Percentiles rank a stretch among this genome's conserved stretches.
Conservation (phyloP, 352 stramenopile species). For the Pythium sukuiense region DNA sequence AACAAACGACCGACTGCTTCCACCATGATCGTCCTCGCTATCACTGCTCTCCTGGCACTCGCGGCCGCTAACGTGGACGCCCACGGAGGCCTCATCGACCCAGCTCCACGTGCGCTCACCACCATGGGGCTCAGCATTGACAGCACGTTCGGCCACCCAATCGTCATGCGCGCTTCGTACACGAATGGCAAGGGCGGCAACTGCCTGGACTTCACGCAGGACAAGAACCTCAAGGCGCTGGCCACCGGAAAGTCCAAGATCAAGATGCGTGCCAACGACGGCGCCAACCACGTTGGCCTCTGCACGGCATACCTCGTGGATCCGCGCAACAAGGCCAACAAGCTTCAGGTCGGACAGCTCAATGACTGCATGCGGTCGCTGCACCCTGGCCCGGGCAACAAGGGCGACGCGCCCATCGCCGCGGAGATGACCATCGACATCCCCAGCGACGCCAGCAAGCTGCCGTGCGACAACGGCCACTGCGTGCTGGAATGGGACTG, state of each 20-base stretch:
- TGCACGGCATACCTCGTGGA: conserved; percentile 24
- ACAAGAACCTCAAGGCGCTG: conserved; percentile 22
- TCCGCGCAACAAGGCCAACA: conserved; percentile 23
- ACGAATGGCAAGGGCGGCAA: conserved; percentile 27
- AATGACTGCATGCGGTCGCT: conserved; percentile 30
- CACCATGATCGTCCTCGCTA: neutral
- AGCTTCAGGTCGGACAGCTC: conserved; percentile 23
- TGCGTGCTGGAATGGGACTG: conserved; percentile 27
- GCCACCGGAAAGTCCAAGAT: conserved; percentile 21
- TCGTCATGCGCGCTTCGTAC: conserved; percentile 17
- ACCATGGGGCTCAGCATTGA: conserved; percentile 25
- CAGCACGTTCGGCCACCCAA: conserved; percentile 22
- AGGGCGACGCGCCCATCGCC: conserved; percentile 23
- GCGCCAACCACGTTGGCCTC: conserved; percentile 25
- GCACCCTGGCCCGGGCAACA: conserved; percentile 19
- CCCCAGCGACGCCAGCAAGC: conserved; percentile 16
- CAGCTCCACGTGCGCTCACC: conserved; percentile 8
- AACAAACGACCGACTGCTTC: neutral
- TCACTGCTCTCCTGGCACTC: neutral
- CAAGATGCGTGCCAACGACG: conserved; percentile 29
- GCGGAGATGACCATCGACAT: conserved; percentile 30
- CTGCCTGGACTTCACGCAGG: conserved; percentile 23
- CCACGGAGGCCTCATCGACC: conserved; percentile 24
- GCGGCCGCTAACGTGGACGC: conserved; percentile 9
- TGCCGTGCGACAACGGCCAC: conserved; percentile 28